Percentiles rank a stretch among this genome's conserved stretches.
Conservation (phyloP, 2,329 filamentous ascomycete genomes). For the Ascosphaera apis region DNA sequence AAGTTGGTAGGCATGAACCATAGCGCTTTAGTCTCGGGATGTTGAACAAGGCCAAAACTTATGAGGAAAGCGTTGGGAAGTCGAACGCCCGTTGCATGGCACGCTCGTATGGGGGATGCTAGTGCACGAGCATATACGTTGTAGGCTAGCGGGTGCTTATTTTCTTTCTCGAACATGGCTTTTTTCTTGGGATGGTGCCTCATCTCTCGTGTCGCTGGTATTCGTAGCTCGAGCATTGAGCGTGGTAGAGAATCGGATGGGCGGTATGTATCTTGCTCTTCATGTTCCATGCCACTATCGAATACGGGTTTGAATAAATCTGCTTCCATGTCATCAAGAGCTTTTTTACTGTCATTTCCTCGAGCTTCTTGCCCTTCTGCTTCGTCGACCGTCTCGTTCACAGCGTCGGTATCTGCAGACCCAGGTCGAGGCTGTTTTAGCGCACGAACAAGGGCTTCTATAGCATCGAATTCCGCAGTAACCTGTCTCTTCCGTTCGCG, state of each 20-base stretch:
- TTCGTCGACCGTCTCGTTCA: neutral
- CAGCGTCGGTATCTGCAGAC: neutral
- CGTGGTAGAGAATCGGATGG: neutral
- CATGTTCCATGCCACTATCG: too few relatives aligned
- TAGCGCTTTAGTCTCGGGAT: conserved; percentile 8
- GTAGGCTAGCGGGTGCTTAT: conserved; percentile 11
- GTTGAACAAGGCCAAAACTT: conserved; percentile 15
- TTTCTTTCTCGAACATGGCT: conserved; percentile 7
- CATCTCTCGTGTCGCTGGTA: conserved; percentile 1
- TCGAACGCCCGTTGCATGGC: conserved; percentile 12
- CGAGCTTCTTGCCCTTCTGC: neutral
- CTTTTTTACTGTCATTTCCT: neutral
- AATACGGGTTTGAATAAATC: too few relatives aligned
- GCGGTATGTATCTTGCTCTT: neutral
- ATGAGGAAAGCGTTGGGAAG: conserved; percentile 14
- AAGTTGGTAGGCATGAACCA: conserved; percentile 15
- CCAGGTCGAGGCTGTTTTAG: neutral
- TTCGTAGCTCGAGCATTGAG: neutral
- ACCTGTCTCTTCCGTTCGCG: neutral
- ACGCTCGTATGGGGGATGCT: conserved; percentile 15
- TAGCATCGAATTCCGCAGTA: neutral
- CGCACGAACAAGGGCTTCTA: neutral
- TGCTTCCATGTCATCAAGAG: neutral
- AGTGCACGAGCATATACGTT: conserved; percentile 21
- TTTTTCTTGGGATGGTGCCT: conserved; percentile 9